phyloP scores from a whole-genome alignment of 1,284 basidiomycete species.

The Xanthoconium separans region DNA sequence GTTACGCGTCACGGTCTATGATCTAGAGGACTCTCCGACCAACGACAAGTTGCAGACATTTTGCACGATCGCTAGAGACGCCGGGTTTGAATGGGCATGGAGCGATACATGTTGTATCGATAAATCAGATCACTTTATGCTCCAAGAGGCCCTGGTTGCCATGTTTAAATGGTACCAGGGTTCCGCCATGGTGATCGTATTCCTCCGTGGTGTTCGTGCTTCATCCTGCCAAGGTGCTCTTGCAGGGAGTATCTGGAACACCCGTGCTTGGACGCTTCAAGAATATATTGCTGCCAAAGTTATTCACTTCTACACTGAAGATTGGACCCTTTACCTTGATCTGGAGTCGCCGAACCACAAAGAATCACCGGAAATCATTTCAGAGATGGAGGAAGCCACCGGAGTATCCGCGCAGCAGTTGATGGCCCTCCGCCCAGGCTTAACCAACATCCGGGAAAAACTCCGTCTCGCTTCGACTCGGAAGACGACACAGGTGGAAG shows the following conservation, averaged over 20 bases:
- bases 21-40: not conserved
- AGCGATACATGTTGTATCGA: not conserved
- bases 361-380: not conserved
- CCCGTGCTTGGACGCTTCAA: not conserved
- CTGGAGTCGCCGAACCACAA: not conserved
- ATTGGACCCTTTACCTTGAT: not conserved
- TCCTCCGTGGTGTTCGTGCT: not conserved
- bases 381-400: not conserved
- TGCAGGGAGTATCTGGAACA: not conserved
- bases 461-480: not conserved
- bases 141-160: not conserved
- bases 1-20: not conserved
- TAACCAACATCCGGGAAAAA: not conserved
- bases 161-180: not conserved
- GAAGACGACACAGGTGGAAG: not conserved
- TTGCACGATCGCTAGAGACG: not conserved
- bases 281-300: not conserved
- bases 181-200: not conserved
- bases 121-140: not conserved
- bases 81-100: not conserved
- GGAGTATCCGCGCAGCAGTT: not conserved
- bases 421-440: not conserved
- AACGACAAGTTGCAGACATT: not conserved
- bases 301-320: not conserved
- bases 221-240: not conserved